Conservation (phyloP, 73 alveolate species). For the Symbiodinium pilosum region DNA sequence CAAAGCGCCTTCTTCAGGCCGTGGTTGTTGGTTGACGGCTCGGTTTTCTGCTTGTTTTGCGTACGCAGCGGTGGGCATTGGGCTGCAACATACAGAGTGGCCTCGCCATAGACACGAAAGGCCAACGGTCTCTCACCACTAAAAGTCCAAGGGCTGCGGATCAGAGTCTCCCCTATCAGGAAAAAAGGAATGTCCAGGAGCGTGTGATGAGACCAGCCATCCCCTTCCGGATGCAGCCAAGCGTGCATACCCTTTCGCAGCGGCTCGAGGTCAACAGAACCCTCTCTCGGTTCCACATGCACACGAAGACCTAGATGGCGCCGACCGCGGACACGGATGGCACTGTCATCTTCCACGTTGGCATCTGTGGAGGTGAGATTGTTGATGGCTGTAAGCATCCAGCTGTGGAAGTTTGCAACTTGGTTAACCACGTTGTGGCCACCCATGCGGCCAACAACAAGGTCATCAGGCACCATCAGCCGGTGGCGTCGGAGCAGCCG, state of each 20-base stretch:
- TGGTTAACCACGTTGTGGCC: slow-evolving; percentile 90
- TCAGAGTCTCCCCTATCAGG: slow-evolving; percentile 62
- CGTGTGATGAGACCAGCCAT: slow-evolving; percentile 22
- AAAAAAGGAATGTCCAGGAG: slow-evolving; percentile 80
- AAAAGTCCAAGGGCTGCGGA: slow-evolving; percentile 74
- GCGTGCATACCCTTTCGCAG: slow-evolving; percentile 89
- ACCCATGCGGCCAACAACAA: slow-evolving; percentile 93
- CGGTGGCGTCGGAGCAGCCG: slow-evolving; percentile 77
- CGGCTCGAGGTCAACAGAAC: slow-evolving; percentile 33
- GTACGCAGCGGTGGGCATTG: slow-evolving; percentile 76
- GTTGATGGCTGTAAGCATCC: slow-evolving; percentile 92
- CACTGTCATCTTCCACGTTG: slow-evolving; percentile 29
- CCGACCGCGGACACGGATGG: slow-evolving; percentile 21
- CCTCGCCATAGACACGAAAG: slow-evolving; percentile 50
- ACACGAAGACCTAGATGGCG: slow-evolving; percentile 51
- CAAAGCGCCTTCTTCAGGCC: slow-evolving; percentile 82
- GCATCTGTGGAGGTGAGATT: slow-evolving; percentile 35
- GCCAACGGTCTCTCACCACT: slow-evolving; percentile 50
- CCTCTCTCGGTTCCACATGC: slow-evolving; percentile 30
- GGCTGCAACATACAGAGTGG: slow-evolving; percentile 90
- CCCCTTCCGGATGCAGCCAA: slow-evolving; percentile 74
- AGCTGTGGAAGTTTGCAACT: slow-evolving; percentile 82
- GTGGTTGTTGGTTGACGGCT: slow-evolving; percentile 12
- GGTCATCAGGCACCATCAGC: slow-evolving; percentile 85
- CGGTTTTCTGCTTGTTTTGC: slow-evolving; percentile 30